These are phyloP conservation scores for Cercospora beticola DNA, from an alignment of 2,329 filamentous ascomycete species.

Conservation along the genomic window DNA sequence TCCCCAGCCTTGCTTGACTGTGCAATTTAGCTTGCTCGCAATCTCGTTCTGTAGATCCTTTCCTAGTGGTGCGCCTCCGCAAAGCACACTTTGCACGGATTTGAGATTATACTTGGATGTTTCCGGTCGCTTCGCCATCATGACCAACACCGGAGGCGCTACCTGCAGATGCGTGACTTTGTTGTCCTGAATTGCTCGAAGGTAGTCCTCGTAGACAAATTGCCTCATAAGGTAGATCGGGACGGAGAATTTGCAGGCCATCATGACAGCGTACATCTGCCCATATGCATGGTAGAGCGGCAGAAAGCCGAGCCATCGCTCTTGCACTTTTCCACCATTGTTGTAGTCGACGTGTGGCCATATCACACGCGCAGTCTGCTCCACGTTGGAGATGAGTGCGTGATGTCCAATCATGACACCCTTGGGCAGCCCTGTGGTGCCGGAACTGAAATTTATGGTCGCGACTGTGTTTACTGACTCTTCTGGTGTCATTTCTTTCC, in stretches of 20 bases:
- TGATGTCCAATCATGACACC: slow-evolving; percentile 35
- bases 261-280: slow-evolving; percentile 43
- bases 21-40: slow-evolving; percentile 36
- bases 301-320: slow-evolving; percentile 52
- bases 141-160: slow-evolving; percentile 47
- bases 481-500: slow-evolving; percentile 53
- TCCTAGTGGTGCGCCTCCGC: slow-evolving; percentile 45
- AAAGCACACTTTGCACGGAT: slow-evolving; percentile 43
- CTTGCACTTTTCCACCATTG: slow-evolving; percentile 33
- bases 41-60: slow-evolving; percentile 46
- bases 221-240: slow-evolving; percentile 45
- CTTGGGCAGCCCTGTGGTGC: slow-evolving; percentile 62
- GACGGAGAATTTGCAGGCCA: slow-evolving; percentile 49
- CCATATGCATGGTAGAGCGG: slow-evolving; percentile 51
- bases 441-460: slow-evolving; percentile 81
- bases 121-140: slow-evolving; percentile 47
- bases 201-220: slow-evolving; percentile 43
- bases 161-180: slow-evolving; percentile 44
- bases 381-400: slow-evolving; percentile 39
- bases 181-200: slow-evolving; percentile 41
- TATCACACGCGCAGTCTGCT: slow-evolving; percentile 45
- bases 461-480: slow-evolving; percentile 50
- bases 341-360: slow-evolving; percentile 35
- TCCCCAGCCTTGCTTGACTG: slow-evolving; percentile 44
- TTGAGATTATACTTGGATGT: slow-evolving; percentile 44